phyloP scores from a whole-genome alignment of 305 asterid species.

The Stenogyne calaminthoides region DNA sequence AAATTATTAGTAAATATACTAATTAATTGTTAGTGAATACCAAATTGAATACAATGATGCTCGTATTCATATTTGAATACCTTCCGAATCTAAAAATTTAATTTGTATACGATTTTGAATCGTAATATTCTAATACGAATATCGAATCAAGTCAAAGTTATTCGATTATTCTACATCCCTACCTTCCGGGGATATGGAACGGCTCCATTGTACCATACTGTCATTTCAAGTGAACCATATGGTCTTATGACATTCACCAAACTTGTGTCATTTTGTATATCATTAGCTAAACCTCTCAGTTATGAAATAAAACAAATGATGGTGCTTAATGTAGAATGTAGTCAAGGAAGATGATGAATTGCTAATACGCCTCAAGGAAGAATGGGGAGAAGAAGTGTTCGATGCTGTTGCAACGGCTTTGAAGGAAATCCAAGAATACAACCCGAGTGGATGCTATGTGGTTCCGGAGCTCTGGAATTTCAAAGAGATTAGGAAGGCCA shows the following conservation, averaged over 20 bases:
- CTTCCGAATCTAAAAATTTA: too few species aligned
- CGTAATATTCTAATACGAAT: too few species aligned
- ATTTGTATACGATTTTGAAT: too few species aligned
- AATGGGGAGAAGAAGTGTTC: slow-evolving; percentile 60
- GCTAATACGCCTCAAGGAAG: too few species aligned
- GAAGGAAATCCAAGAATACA: slow-evolving; percentile 69
- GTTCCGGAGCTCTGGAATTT: slow-evolving; percentile 82
- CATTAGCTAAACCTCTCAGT: not conserved
- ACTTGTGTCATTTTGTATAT: not conserved
- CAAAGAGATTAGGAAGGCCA: slow-evolving; percentile 76
- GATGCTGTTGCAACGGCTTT: slow-evolving; percentile 53
- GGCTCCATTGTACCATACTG: not conserved
- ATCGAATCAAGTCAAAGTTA: too few species aligned
- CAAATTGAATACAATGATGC: too few species aligned
- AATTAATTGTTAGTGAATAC: too few species aligned
- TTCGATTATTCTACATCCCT: too few species aligned
- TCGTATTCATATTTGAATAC: too few species aligned
- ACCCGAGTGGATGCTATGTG: slow-evolving; percentile 77
- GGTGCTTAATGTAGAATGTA: slow-evolving; percentile 40
- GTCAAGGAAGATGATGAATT: slow-evolving; percentile 63
- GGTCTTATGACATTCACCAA: not conserved
- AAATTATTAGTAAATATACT: too few species aligned
- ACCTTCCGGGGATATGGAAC: not conserved
- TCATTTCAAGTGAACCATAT: slow-evolving; percentile 4
- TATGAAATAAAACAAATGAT: not conserved